Base-by-base conservation (phyloP, 495 filamentous ascomycete species). In the Eremomyces bilateralis region DNA sequence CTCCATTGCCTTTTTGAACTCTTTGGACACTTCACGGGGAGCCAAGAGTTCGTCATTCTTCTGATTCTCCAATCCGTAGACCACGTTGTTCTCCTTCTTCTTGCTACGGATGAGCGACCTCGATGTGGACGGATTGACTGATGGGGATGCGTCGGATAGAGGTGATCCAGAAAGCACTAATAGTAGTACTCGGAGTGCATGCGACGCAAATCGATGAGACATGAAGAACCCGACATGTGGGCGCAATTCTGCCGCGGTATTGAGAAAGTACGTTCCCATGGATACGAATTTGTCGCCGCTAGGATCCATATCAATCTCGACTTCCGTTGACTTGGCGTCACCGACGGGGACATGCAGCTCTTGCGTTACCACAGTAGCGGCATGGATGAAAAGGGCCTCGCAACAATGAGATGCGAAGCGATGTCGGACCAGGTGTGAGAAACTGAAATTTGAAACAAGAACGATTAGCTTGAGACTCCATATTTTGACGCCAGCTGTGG, bases 401-500 rank as follows among this genome's bases (percentile, higher is more conserved):
- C 85, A 94, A 50, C 84, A 95, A 56, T 97, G 88, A 34, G 80
- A 81, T 3, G 88, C 88, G 49, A 97, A 97, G 19, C 84, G 76
- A 53, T 97, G 88, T 46, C 88, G 83, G 16, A 93, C 69, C 20
- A 94, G 64, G 45, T 80, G 69, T 34, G 91, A 52, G 55, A 93
- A 94, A 47, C 64, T 68, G 37, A 8, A 18, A 25, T 5, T 6
- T 20, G 22, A 24, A 5, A n/a, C 24, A 8, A 13, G 8, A 13
- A 8, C 8, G 24, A 8, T 13, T 13, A 28, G 24, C 24, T 28
- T 8, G 13, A 28, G 24, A 28, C 13, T 8, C 8, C 8, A 8
- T 28, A 13, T 28, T 28, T 28, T 28, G 8, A 15, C 3, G 16
- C 17, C 4, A 21, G 1, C 15, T 18, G 8, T n/a, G n/a, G n/a